Conservation (phyloP, 495 filamentous ascomycete species). For the Penicillium diatomitis region DNA sequence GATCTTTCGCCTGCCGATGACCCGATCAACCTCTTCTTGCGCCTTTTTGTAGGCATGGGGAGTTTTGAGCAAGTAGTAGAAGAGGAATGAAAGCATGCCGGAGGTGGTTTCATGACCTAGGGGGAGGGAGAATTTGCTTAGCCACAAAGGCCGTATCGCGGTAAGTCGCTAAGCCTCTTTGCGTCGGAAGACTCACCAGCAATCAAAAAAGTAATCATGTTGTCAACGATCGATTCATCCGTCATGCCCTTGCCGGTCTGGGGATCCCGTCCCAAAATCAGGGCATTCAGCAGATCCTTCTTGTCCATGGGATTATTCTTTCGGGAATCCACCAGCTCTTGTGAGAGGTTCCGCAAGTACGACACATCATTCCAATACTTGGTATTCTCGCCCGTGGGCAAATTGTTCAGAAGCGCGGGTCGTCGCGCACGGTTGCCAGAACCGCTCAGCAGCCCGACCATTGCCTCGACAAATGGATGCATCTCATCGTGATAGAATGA, state of each 20-base stretch:
- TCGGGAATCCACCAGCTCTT: constrained; percentile 51
- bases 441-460: constrained; percentile 50
- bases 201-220: constrained; percentile 66
- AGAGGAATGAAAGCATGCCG: constrained; percentile 43
- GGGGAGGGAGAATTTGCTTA: not conserved
- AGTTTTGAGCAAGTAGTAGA: constrained; percentile 54
- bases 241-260: constrained; percentile 56
- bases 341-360: constrained; percentile 43
- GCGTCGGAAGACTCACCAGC: constrained; percentile 22
- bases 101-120: constrained; percentile 67
- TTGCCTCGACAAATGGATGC: constrained; percentile 59
- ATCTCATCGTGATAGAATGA: constrained; percentile 58
- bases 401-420: constrained; percentile 41
- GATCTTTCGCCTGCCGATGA: constrained; percentile 56
- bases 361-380: constrained; percentile 52
- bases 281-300: constrained; percentile 61
- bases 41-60: constrained; percentile 50
- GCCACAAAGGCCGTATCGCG: no score
- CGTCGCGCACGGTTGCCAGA: constrained; percentile 42
- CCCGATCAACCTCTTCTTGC: constrained; percentile 56
- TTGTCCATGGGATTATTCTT: constrained; percentile 46
- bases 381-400: constrained; percentile 41
- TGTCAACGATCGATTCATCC: constrained; percentile 54
- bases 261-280: constrained; percentile 58
- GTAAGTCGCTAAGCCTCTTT: no score